Percentiles rank a stretch among this genome's conserved stretches.
phyloP scores from a whole-genome alignment of 2,329 filamentous ascomycete species.

The Mycosphaerella sp. region DNA sequence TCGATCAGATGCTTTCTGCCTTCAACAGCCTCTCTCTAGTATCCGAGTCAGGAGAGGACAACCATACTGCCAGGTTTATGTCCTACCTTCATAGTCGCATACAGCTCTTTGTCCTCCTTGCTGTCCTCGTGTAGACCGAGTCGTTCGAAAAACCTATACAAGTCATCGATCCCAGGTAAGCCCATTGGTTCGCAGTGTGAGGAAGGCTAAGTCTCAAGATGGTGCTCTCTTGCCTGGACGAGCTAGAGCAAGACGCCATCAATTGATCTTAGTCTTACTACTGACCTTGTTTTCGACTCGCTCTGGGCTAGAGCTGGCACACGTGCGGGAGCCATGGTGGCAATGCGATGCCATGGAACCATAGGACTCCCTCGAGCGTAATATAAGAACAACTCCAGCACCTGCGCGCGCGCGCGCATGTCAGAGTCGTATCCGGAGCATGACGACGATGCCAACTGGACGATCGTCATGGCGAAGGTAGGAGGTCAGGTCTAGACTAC shows the following conservation, averaged over 20 bases:
- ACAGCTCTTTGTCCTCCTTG: slow-evolving; percentile 31
- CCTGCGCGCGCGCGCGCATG: background rate
- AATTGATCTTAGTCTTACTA: background rate
- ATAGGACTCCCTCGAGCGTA: background rate
- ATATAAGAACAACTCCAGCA: background rate
- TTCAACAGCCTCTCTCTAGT: slow-evolving; percentile 35
- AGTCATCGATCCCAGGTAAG: background rate
- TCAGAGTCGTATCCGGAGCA: background rate
- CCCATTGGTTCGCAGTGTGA: no score
- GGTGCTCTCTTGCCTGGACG: no score
- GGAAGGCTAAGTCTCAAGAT: no score
- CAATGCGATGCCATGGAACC: background rate
- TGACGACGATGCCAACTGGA: background rate
- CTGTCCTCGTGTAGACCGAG: slow-evolving; percentile 37
- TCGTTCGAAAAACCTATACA: slow-evolving; percentile 33
- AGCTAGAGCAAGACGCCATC: no score
- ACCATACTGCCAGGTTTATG: background rate
- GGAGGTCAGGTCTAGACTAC: slow-evolving; percentile 5
- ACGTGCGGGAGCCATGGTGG: slow-evolving; percentile 24
- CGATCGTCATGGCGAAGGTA: slow-evolving; percentile 1
- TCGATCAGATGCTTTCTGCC: slow-evolving; percentile 37
- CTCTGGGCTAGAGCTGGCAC: slow-evolving; percentile 36
- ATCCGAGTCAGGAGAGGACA: background rate
- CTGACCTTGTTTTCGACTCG: slow-evolving; percentile 36
- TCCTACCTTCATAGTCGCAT: slow-evolving; percentile 41